Base-by-base conservation (phyloP, 495 filamentous ascomycete genomes). In the Penicillium coffeae region DNA sequence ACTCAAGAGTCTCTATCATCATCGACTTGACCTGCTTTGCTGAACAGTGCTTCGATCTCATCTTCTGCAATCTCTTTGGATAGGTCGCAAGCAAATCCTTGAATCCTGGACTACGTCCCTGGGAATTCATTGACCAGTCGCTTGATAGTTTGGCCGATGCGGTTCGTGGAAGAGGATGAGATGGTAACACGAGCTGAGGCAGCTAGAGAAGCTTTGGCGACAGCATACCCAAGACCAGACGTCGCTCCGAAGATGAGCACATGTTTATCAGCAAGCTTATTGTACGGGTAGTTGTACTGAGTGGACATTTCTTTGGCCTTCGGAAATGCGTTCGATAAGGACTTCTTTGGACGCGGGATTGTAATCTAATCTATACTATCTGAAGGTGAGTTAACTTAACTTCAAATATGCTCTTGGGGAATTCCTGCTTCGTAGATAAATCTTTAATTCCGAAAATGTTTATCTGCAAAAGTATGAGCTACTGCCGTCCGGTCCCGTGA, bases 171-270 rank as follows among this genome's bases (percentile, higher is more conserved):
- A 0, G 80, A 84, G 3, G 74, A 75, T 8, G 74, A 69, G 56
- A 85, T 75, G 14, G 68, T 76, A 21, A 84, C 73, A 37, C 51
- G 48, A 16, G 78, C 76, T 16, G 67, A 20, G 74, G 64, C 42
- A 73, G 73, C 42, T 80, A 58, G 14, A 8, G 63, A 48, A 3
- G 63, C 73, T 52, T 81, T 72, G 21, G 79, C 77, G 1, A 82
- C 76, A 33, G 62, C 68, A 36, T 64, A 75, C 33, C 80, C 81
- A 20, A 84, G 79, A 12, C 79, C 80, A 8, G 67, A 66, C 15
- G 64, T 70, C 3, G 75, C 79, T 27, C 79, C 80, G 39, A 82
- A 65, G 47, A 81, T 54, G 42, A 81, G 72, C 43, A 83, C 61
- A 27, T 43, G 21, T 19, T 32, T 27, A 1, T 18, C 41, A 15